Evolutionary conservation across 2,329 filamentous ascomycete species (phyloP).

Genomic region (Pseudogymnoascus pannorum): DNA sequence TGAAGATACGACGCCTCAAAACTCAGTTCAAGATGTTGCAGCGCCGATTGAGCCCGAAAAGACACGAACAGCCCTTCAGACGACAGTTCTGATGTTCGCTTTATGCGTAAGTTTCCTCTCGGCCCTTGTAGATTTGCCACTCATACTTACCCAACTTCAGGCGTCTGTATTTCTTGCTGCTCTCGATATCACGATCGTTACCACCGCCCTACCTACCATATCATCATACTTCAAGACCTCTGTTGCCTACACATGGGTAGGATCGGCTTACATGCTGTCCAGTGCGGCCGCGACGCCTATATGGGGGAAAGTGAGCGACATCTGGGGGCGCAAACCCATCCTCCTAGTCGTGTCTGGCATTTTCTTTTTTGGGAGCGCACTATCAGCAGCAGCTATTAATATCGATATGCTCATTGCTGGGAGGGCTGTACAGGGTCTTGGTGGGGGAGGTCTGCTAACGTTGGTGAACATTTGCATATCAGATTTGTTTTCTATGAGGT

Average conservation of each 20-base stretch:
- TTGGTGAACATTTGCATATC: slow-evolving; percentile 48
- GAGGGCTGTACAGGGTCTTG: slow-evolving; percentile 44
- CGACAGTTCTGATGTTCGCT: slow-evolving; percentile 26
- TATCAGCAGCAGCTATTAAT: slow-evolving; percentile 39
- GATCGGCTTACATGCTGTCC: slow-evolving; percentile 63
- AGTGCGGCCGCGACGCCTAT: slow-evolving; percentile 59
- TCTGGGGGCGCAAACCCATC: slow-evolving; percentile 50
- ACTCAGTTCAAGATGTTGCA: neutral
- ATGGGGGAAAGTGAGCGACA: slow-evolving; percentile 60
- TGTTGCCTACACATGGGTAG: slow-evolving; percentile 64
- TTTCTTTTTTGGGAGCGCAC: slow-evolving; percentile 45
- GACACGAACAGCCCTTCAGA: slow-evolving; percentile 25
- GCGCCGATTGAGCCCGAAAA: slow-evolving; percentile 21
- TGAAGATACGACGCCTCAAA: neutral
- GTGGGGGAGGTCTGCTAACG: slow-evolving; percentile 44
- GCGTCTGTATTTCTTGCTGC: slow-evolving; percentile 23
- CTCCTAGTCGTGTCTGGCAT: slow-evolving; percentile 40
- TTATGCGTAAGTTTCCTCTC: slow-evolving; percentile 26
- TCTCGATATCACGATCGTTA: slow-evolving; percentile 45
- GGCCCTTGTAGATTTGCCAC: neutral
- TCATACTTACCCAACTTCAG: neutral
- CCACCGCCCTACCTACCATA: slow-evolving; percentile 55
- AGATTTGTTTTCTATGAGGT: slow-evolving; percentile 44
- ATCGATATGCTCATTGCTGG: slow-evolving; percentile 42
- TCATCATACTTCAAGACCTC: slow-evolving; percentile 43